Base-by-base conservation (phyloP, 129 eudicot genomes). In the Pulicaria dysenterica region DNA sequence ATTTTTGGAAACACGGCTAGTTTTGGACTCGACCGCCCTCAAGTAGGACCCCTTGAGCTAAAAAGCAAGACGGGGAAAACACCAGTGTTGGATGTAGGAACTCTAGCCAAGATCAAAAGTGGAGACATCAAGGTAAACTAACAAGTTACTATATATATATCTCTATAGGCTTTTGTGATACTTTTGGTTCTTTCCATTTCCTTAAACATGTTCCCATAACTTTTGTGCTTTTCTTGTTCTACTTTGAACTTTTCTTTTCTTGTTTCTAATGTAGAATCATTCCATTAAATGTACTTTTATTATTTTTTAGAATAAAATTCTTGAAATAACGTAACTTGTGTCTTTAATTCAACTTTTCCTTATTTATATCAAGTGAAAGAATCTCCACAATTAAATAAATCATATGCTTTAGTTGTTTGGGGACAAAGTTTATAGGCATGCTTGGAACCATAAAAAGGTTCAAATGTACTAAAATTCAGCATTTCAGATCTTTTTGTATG, bases 1-100 rank as follows among this genome's bases (percentile, higher is more conserved):
- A 47, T 90, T 40, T 82, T 90, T 2, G 98, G 98, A 3, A 83
- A 90, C 78, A 94, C 98, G 1, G 74, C 89, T 10, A 74, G 79
- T 60, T 64, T 80, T 67, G 98, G 98, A 46, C 85, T 94, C 17
- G 78, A 75, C 34, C 84, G 98, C 50, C 98, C 98, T 5, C 15
- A 15, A 7, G 60, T 77, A 15, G 98, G 98, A 45, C 98, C 98
- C 37, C 89, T 94, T 5, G 87, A 84, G 81, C 91, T 94, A 6
- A 94, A 94, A 73, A 78, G 77, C 67, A 62, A 83, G 67, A 69
- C 96, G 24, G 98, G 98, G 0, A 94, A 94, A 57, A 94, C 98
- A 0, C 98, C 98, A 14, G 98, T 94, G 38, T 51, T 94, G 74
- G 98, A 94, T 59, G 91, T 94, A 4, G 98, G 98, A 64, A 90